Conservation (phyloP, 495 filamentous ascomycete genomes). For the Geopyxis carbonaria region DNA sequence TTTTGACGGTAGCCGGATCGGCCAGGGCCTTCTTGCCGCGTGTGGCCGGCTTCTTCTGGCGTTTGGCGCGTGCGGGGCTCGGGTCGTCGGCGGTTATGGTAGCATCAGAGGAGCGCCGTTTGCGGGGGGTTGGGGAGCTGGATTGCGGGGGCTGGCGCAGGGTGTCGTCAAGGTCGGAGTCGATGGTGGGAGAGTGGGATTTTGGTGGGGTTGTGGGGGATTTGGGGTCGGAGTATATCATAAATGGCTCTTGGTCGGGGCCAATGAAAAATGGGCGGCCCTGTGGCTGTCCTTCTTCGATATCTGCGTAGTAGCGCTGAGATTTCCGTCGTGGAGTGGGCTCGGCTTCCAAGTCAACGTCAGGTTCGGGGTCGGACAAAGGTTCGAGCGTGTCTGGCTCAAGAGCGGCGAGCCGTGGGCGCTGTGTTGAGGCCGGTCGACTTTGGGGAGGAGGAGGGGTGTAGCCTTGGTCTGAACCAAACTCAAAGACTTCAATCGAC, state of each 20-base stretch:
- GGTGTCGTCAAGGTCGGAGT: slow-evolving; percentile 10
- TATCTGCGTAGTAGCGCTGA: too few species aligned
- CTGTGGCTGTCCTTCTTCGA: not conserved
- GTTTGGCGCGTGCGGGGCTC: slow-evolving; percentile 13
- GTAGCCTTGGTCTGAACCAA: slow-evolving; percentile 16
- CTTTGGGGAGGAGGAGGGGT: slow-evolving; percentile 12
- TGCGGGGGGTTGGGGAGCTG: slow-evolving; percentile 13
- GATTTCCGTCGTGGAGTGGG: too few species aligned
- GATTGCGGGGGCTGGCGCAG: slow-evolving; percentile 16
- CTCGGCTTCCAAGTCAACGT: too few species aligned
- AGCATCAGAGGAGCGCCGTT: slow-evolving; percentile 19
- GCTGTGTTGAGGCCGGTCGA: slow-evolving; percentile 11
- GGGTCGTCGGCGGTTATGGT: slow-evolving; percentile 24
- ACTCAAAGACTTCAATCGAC: slow-evolving; percentile 13
- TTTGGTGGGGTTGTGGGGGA: slow-evolving; percentile 6
- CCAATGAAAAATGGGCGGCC: slow-evolving; percentile 5
- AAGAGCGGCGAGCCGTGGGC: slow-evolving; percentile 18
- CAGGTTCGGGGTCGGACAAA: too few species aligned
- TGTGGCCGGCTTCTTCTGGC: not conserved
- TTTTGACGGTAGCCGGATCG: slow-evolving; percentile 28
- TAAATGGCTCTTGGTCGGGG: slow-evolving; percentile 8
- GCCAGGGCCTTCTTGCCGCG: not conserved
- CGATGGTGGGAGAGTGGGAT: too few species aligned
- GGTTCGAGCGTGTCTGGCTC: slow-evolving; percentile 18
- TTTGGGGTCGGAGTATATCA: slow-evolving; percentile 18